Percentiles rank a stretch among this genome's conserved stretches.
Evolutionary conservation across 2,329 filamentous ascomycete genomes (phyloP).

Genomic region (Botrytis porri): DNA sequence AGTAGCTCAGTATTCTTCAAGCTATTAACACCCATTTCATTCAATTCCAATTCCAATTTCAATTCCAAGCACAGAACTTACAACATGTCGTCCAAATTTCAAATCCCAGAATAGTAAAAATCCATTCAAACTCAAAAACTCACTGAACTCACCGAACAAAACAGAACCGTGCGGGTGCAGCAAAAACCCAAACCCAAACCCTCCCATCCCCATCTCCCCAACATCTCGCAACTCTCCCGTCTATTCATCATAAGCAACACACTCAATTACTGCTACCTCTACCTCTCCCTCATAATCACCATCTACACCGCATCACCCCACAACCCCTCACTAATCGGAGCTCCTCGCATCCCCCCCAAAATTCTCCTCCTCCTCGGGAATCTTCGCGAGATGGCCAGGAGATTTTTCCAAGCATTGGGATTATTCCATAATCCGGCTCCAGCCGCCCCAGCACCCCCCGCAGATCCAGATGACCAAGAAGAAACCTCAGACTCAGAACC

Average conservation of each 20-base stretch:
- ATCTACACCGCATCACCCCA: too few relatives aligned
- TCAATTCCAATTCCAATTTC: too few relatives aligned
- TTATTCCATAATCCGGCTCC: not conserved
- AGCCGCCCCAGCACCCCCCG: fast-evolving
- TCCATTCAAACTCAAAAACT: not conserved
- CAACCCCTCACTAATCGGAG: not conserved
- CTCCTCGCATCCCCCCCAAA: not conserved
- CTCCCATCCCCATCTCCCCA: not conserved
- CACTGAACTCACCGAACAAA: too few relatives aligned
- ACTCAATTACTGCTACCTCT: not conserved
- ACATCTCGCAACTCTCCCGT: not conserved
- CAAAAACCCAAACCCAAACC: too few relatives aligned
- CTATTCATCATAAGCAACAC: not conserved
- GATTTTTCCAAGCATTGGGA: not conserved
- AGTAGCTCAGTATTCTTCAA: not conserved
- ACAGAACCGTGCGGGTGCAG: too few relatives aligned
- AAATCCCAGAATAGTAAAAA: not conserved
- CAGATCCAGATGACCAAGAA: too few relatives aligned
- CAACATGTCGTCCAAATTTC: not conserved
- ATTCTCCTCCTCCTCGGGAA: not conserved
- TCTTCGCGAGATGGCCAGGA: not conserved
- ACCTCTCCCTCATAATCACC: not conserved
- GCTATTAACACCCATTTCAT: not conserved
- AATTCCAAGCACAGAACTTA: not conserved
- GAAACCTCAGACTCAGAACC: not conserved